Percentiles rank a stretch among this genome's conserved stretches.
Conservation (phyloP, 2,329 filamentous ascomycete genomes). For the Aphanocladium album region DNA sequence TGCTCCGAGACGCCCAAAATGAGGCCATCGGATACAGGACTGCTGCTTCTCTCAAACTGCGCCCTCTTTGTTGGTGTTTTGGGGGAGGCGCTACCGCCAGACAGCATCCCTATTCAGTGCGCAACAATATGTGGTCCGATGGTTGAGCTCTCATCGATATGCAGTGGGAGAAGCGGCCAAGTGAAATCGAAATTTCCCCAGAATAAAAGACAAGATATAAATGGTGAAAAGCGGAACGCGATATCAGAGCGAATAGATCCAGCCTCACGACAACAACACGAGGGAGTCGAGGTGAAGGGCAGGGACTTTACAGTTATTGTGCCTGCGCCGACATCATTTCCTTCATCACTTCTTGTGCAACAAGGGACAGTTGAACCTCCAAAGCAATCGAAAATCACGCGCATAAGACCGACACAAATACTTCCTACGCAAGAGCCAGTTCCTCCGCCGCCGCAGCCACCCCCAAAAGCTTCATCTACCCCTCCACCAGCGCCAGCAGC, state of each 20-base stretch:
- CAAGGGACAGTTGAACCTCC: background rate
- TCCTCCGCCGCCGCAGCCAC: background rate
- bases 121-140: slow-evolving; percentile 39
- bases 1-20: slow-evolving; percentile 17
- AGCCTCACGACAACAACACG: background rate
- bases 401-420: background rate
- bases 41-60: slow-evolving; percentile 26
- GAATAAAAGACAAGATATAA: background rate
- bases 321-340: slow-evolving; percentile 28
- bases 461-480: background rate
- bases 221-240: background rate
- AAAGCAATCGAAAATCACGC: background rate
- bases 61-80: slow-evolving; percentile 19
- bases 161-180: slow-evolving; percentile 19
- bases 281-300: slow-evolving; percentile 11
- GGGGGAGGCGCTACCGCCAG: slow-evolving; percentile 28
- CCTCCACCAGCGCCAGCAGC: background rate
- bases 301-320: slow-evolving; percentile 26
- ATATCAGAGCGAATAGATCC: background rate
- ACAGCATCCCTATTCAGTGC: slow-evolving; percentile 35
- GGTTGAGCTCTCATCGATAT: slow-evolving; percentile 36
- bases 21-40: slow-evolving; percentile 21
- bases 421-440: background rate
- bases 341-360: slow-evolving; percentile 13
- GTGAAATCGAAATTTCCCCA: background rate